phyloP scores from a whole-genome alignment of 2,329 filamentous ascomycete genomes.

The Diaporthe citrichinensis region DNA sequence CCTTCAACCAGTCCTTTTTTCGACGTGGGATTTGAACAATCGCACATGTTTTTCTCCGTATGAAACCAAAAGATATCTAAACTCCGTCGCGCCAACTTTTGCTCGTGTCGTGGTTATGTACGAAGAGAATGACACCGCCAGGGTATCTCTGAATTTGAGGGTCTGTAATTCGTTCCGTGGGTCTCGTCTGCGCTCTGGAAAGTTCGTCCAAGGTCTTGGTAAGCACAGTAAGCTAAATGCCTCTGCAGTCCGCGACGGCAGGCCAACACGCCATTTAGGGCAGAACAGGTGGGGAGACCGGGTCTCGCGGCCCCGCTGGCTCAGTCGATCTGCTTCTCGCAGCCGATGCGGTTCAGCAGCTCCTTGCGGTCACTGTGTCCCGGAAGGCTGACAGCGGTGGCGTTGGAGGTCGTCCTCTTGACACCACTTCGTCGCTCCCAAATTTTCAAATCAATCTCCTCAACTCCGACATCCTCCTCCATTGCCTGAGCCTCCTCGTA shows the following conservation, averaged over 20 bases:
- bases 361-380: conserved; percentile 85
- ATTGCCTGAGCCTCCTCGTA: conserved; percentile 70
- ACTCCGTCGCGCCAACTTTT: conserved; percentile 42
- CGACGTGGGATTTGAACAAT: conserved; percentile 20
- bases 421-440: conserved; percentile 71
- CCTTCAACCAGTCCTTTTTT: conserved; percentile 25
- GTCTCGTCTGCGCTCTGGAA: background rate
- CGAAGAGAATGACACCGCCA: conserved; percentile 41
- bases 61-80: conserved; percentile 33
- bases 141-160: conserved; percentile 34
- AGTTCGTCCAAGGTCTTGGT: background rate
- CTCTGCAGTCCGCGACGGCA: background rate
- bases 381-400: conserved; percentile 74
- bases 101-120: conserved; percentile 39
- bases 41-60: conserved; percentile 9
- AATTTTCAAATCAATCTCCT: conserved; percentile 76
- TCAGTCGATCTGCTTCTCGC: conserved; percentile 79
- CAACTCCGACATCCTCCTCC: conserved; percentile 83
- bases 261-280: background rate
- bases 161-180: conserved; percentile 22
- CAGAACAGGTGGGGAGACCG: background rate
- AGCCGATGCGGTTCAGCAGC: conserved; percentile 84
- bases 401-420: conserved; percentile 64
- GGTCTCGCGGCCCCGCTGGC: background rate
- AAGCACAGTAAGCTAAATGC: conserved; percentile 1